These are phyloP conservation scores for Artemisia annua DNA, from an alignment of 129 eudicot species.

Conservation along the genomic window DNA sequence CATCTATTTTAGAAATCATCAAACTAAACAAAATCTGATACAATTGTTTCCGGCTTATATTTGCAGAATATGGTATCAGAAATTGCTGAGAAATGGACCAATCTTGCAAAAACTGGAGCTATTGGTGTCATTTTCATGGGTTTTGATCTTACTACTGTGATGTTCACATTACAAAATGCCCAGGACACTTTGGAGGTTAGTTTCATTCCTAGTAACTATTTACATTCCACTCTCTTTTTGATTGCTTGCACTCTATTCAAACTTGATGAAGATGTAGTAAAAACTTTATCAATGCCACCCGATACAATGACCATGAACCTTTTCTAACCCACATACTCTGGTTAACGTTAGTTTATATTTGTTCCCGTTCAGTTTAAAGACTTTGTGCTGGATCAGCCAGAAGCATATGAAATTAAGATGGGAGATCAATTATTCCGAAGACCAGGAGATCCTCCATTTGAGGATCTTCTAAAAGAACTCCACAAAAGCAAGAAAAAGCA, in stretches of 20 bases:
- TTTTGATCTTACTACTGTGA: slow-evolving; percentile 72
- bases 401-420: slow-evolving; percentile 88
- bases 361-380: slow-evolving; percentile 56
- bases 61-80: slow-evolving; percentile 67
- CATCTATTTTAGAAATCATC: neutral
- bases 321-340: neutral
- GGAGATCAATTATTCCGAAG: slow-evolving; percentile 76
- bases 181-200: slow-evolving; percentile 79
- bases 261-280: neutral
- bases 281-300: neutral
- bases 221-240: neutral
- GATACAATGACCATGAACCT: neutral
- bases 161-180: slow-evolving; percentile 83
- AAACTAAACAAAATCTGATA: neutral
- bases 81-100: slow-evolving; percentile 77
- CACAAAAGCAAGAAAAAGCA: slow-evolving; percentile 27
- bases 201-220: neutral
- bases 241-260: neutral
- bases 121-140: slow-evolving; percentile 69
- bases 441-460: slow-evolving; percentile 83
- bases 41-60: neutral
- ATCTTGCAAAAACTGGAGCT: slow-evolving; percentile 76
- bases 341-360: neutral
- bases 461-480: slow-evolving; percentile 55
- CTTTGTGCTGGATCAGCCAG: slow-evolving; percentile 73